Evolutionary conservation across 331 rosid species (phyloP).

Genomic region (Cydonia oblonga): DNA sequence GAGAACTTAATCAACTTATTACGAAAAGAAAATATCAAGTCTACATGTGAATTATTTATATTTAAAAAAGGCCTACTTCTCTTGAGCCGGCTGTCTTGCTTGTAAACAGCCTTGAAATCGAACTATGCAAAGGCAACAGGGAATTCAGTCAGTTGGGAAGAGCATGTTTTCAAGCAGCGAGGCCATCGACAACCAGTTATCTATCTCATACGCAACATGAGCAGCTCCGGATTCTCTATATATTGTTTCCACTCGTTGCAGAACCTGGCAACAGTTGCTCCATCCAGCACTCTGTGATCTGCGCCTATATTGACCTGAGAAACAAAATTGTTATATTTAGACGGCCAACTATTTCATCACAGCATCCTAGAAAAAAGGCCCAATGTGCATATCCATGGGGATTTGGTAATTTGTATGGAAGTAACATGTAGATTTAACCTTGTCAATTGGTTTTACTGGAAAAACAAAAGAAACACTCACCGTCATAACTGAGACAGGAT

Average conservation of each 20-base stretch:
- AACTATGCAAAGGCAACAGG: background rate
- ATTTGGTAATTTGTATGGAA: background rate
- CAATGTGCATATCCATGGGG: too few species aligned
- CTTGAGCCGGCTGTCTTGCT: background rate
- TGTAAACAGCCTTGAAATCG: background rate
- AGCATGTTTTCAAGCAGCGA: background rate
- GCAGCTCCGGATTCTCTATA: conserved; percentile 71
- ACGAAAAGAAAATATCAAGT: background rate
- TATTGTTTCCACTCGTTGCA: conserved; percentile 78
- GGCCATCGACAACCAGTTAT: background rate
- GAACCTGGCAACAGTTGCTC: conserved; percentile 90
- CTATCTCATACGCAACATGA: conserved; percentile 58
- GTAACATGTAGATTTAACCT: background rate
- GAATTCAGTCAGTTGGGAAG: background rate
- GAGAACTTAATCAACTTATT: background rate
- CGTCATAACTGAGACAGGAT: conserved; percentile 74
- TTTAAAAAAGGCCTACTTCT: background rate
- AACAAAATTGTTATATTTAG: background rate
- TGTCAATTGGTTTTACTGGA: too few species aligned
- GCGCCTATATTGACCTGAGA: conserved; percentile 83
- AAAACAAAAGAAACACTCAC: conserved; percentile 29
- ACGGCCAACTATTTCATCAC: background rate
- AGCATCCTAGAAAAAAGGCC: too few species aligned
- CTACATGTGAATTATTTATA: background rate
- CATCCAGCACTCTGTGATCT: conserved; percentile 89